Conservation (phyloP, 2,329 filamentous ascomycete species). For the Penicillium janthinellum region DNA sequence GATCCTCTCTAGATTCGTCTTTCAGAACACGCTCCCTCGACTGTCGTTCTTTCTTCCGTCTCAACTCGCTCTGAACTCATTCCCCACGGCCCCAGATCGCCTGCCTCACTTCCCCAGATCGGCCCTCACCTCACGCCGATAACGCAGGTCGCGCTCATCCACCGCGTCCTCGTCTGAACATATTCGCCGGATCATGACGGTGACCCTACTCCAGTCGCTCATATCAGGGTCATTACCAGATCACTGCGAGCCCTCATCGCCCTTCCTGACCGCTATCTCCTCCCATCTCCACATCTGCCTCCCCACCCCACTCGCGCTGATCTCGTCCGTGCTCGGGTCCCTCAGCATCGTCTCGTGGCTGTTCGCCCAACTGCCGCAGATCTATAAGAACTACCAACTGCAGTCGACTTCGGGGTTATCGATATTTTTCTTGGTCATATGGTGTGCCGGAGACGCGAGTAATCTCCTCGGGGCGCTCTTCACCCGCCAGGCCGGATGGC, state of each 20-base stretch:
- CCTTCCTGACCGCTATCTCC: conserved; percentile 60
- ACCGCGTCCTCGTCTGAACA: not conserved
- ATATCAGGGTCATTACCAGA: conserved; percentile 50
- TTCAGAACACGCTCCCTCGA: not conserved
- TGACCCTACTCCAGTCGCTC: conserved; percentile 32
- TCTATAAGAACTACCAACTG: conserved; percentile 67
- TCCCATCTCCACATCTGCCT: conserved; percentile 63
- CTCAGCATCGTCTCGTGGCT: conserved; percentile 69
- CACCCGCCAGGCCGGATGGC: conserved; percentile 66
- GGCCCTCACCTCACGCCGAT: conserved; percentile 1
- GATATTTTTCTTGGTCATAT: conserved; percentile 66
- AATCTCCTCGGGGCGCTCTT: conserved; percentile 66
- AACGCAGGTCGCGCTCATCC: not conserved
- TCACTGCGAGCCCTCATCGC: conserved; percentile 62
- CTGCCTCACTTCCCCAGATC: conserved; percentile 10
- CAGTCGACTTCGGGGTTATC: conserved; percentile 67
- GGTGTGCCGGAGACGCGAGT: conserved; percentile 65
- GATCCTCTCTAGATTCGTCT: not conserved
- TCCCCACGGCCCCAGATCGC: conserved; percentile 1
- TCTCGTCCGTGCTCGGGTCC: conserved; percentile 62
- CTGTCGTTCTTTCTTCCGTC: not conserved
- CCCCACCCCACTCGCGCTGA: conserved; percentile 63
- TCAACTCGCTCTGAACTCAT: not conserved
- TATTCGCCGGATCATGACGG: conserved; percentile 29
- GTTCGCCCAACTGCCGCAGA: conserved; percentile 69